Base-by-base conservation (phyloP, 768 basidiomycete species). In the Rhodosporidiobolus sp. region DNA sequence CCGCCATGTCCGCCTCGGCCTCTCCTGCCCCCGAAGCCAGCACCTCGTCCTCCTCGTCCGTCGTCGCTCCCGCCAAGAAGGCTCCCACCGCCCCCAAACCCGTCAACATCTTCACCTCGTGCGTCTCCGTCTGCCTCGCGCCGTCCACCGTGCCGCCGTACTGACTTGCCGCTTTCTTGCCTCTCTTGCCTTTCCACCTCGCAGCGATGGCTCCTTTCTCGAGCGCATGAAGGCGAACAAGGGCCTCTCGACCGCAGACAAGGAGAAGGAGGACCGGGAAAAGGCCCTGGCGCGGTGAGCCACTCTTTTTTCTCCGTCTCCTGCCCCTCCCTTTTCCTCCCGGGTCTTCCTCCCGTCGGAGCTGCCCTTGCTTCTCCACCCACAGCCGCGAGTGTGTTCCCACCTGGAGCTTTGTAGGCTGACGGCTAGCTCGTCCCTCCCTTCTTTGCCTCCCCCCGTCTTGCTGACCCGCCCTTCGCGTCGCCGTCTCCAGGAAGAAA, bases 181-280 rank as follows among this genome's bases (percentile, higher is more conserved):
- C 22, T 10, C 46, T 57, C n/a, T 30, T 20, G 45, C 19, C 30
- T 17, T 22, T 26, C 19, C 55, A 10, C 8, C 49, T 28, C 56
- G 56, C 63, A 68, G 69, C 46, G 74, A 75, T 49, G 74, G 74
- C 46, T 68, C 66, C 2, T 75, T 75, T 67, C 64, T 75, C 14
- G 53, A 65, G 19, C 57, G 69, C 9, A 68, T 75, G 60, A 66
- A 69, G 61, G 58, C 58, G 26, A 74, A 67, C 32, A 59, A 53
- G 38, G n/a, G 35, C 4, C 26, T 56, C 5, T 11, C 59, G 0
- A 49, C 49, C 0, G 56, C 61, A 30, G 67, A 70, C 14, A 26
- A 34, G 34, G 67, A 70, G 68, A 69, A 67, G 45, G 34, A 67
- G 32, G 66, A 72, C 32, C 56, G 66, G 26, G 71, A 72, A 30